phyloP scores from a whole-genome alignment of 768 basidiomycete species.

The Gloeostereum incarnatum region DNA sequence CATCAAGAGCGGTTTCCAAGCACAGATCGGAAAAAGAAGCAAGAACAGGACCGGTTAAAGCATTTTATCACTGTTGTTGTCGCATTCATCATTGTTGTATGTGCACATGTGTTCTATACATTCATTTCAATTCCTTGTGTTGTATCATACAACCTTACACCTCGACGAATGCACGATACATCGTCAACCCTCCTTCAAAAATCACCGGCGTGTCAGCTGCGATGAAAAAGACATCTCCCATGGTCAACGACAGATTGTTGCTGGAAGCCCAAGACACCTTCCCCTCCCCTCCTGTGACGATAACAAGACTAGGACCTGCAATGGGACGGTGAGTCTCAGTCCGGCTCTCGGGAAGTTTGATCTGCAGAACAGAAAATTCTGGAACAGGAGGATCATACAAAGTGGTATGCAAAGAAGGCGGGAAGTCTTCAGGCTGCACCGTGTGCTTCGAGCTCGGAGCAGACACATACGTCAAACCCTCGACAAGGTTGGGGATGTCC shows the following conservation, averaged over 20 bases:
- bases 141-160: no score
- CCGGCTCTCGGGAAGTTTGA: constrained; percentile 34
- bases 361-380: constrained; percentile 83
- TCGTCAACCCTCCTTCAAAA: constrained; percentile 37
- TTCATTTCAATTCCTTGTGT: no score
- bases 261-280: constrained; percentile 37
- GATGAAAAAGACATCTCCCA: constrained; percentile 78
- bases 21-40: constrained; percentile 84
- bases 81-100: no score
- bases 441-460: constrained; percentile 61
- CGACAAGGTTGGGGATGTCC: constrained; percentile 85
- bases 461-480: constrained; percentile 78
- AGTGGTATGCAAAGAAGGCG: constrained; percentile 21
- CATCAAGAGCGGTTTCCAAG: constrained; percentile 99
- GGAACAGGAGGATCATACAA: constrained; percentile 89
- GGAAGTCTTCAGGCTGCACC: constrained; percentile 50
- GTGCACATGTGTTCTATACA: no score
- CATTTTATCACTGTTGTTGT: no score
- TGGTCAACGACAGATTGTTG: constrained; percentile 27
- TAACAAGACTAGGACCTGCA: constrained; percentile 77
- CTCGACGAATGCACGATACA: constrained; percentile 69
- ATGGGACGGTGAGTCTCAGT: constrained; percentile 51
- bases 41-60: constrained; percentile 65
- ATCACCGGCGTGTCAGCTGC: constrained; percentile 57
- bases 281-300: constrained; percentile 67